Percentiles rank a stretch among this genome's conserved stretches.
Conservation (phyloP, 257 asterid species). For the Prunella vulgaris region DNA sequence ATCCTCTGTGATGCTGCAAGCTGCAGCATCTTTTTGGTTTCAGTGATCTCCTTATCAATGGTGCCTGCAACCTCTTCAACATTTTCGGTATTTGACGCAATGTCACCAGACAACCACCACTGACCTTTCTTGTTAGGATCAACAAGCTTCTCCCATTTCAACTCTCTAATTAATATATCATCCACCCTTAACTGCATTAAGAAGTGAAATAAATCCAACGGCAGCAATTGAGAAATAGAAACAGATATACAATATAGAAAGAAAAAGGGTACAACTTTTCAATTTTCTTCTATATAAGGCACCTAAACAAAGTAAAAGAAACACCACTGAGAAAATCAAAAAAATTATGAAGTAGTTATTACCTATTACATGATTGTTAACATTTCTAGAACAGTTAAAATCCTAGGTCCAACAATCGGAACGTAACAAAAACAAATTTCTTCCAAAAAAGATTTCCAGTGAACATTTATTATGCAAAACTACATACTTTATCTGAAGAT, state of each 20-base stretch:
- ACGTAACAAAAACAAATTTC: background rate
- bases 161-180: conserved; percentile 63
- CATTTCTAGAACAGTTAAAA: background rate
- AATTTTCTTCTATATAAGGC: conserved; percentile 1
- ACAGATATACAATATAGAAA: background rate
- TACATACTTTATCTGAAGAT: background rate
- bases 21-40: conserved; percentile 76
- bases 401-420: background rate
- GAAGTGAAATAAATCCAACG: background rate
- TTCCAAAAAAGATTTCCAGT: background rate
- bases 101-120: conserved; percentile 91
- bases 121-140: conserved; percentile 90
- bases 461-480: background rate
- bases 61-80: conserved; percentile 64
- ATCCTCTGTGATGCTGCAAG: conserved; percentile 89
- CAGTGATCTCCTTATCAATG: conserved; percentile 70
- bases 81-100: conserved; percentile 39
- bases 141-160: conserved; percentile 84
- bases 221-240: background rate
- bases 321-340: background rate
- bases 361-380: background rate
- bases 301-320: background rate
- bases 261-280: background rate
- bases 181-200: conserved; percentile 66
- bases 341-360: background rate